Percentiles rank a stretch among this genome's conserved stretches.
phyloP scores from a whole-genome alignment of 192 early-diverging fungal genomes.

The Coemansia sp. region DNA sequence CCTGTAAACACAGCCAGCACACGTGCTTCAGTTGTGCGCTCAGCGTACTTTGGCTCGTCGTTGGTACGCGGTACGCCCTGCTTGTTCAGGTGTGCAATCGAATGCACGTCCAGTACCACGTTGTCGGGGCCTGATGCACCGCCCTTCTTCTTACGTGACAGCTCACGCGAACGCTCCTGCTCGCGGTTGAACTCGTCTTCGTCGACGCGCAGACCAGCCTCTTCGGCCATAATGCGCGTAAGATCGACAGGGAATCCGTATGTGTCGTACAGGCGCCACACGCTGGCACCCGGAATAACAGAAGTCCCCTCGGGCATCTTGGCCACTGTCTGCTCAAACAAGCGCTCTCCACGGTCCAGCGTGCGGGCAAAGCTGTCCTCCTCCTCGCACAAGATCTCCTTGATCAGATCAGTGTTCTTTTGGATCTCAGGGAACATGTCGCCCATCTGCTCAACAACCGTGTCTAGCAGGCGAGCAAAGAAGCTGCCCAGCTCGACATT shows the following conservation, averaged over 20 bases:
- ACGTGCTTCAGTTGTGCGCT: conserved; percentile 66
- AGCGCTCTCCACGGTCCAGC: conserved; percentile 92
- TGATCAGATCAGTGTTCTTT: conserved; percentile 75
- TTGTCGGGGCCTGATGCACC: conserved; percentile 56
- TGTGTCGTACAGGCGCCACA: conserved; percentile 98
- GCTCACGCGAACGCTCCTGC: conserved; percentile 75
- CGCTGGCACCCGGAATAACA: conserved; percentile 80
- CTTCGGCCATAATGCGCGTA: conserved; percentile 98
- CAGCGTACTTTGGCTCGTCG: conserved; percentile 80
- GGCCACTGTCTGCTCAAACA: conserved; percentile 79
- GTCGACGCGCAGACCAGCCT: conserved; percentile 81
- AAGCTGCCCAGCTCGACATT: conserved; percentile 86
- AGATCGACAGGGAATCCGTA: conserved; percentile 99
- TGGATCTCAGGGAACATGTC: conserved; percentile 89
- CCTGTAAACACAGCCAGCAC: conserved; percentile 78
- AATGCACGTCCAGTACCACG: conserved; percentile 89
- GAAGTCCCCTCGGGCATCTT: conserved; percentile 53
- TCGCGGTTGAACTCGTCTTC: conserved; percentile 79
- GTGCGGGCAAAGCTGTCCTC: conserved; percentile 94
- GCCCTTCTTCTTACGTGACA: conserved; percentile 62
- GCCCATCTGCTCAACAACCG: conserved; percentile 87
- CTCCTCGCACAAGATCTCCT: conserved; percentile 96
- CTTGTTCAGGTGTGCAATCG: conserved; percentile 82
- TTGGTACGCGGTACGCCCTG: conserved; percentile 78
- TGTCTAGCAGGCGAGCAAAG: conserved; percentile 92